phyloP scores from a whole-genome alignment of 352 stramenopile genomes.

The Globisporangium iwayamae region DNA sequence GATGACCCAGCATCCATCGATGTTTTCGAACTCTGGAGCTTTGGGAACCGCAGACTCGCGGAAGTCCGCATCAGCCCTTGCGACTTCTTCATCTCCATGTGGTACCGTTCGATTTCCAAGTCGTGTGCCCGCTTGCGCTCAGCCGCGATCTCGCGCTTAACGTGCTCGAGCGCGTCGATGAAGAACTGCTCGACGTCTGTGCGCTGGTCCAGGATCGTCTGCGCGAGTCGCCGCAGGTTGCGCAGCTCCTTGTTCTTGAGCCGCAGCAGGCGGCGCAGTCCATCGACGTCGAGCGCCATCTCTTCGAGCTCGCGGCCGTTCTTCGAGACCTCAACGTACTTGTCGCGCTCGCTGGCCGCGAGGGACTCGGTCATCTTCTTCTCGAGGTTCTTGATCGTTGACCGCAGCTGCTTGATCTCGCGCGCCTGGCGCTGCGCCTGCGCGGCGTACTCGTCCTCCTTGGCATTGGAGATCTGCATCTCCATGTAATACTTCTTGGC shows the following conservation, averaged over 20 bases:
- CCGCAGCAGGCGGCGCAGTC: conserved; percentile 77
- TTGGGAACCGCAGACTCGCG: conserved; percentile 42
- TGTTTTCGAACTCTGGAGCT: conserved; percentile 27
- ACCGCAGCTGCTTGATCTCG: conserved; percentile 69
- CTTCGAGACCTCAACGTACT: conserved; percentile 41
- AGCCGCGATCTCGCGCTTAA: conserved; percentile 71
- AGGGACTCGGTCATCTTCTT: conserved; percentile 67
- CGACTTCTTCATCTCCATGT: conserved; percentile 44
- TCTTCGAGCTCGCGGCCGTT: conserved; percentile 76
- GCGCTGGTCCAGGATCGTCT: conserved; percentile 90
- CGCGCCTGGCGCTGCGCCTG: conserved; percentile 72
- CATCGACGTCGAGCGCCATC: conserved; percentile 80
- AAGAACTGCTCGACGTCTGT: conserved; percentile 93
- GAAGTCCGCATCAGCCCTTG: conserved; percentile 21
- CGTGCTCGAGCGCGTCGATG: conserved; percentile 87
- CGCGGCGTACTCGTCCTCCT: conserved; percentile 85
- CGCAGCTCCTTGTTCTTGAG: conserved; percentile 94
- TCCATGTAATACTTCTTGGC: conserved; percentile 67
- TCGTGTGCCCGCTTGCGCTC: conserved; percentile 49
- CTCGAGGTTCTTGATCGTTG: conserved; percentile 73
- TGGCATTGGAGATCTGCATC: conserved; percentile 71
- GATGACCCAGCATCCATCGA: neutral
- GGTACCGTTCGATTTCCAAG: conserved; percentile 49
- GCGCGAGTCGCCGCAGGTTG: conserved; percentile 82
- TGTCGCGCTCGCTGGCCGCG: conserved; percentile 65